Evolutionary conservation across 2,329 filamentous ascomycete genomes (phyloP).

Genomic region (Stemphylium beticola): DNA sequence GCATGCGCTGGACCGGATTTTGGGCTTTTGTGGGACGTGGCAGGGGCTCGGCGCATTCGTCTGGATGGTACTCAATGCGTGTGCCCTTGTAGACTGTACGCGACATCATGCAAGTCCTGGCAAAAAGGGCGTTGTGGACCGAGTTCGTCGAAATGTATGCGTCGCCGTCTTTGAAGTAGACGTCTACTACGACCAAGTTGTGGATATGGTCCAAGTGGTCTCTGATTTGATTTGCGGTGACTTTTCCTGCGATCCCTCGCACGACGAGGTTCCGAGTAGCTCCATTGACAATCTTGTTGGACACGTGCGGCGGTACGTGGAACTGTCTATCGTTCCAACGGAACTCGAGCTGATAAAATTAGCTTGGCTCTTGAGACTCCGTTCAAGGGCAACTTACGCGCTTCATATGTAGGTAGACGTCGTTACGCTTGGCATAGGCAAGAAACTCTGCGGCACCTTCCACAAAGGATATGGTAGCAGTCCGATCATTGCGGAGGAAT

Average conservation of each 20-base stretch:
- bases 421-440: constrained; percentile 67
- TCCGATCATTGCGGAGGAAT: constrained; percentile 66
- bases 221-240: constrained; percentile 70
- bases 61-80: constrained; percentile 72
- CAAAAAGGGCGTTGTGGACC: constrained; percentile 75
- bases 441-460: constrained; percentile 66
- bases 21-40: constrained; percentile 33
- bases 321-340: constrained; percentile 76
- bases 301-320: constrained; percentile 66
- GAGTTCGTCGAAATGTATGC: constrained; percentile 78
- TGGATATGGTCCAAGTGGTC: constrained; percentile 83
- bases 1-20: constrained; percentile 7
- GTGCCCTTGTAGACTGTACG: constrained; percentile 70
- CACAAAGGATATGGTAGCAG: constrained; percentile 73
- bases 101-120: constrained; percentile 77
- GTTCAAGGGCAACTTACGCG: constrained; percentile 59
- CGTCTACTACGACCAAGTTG: constrained; percentile 72
- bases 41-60: constrained; percentile 73
- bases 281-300: constrained; percentile 67
- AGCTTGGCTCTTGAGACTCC: background rate
- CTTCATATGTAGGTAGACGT: constrained; percentile 72
- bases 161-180: constrained; percentile 64
- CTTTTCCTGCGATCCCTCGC: constrained; percentile 59
- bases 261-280: constrained; percentile 78
- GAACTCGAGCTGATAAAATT: constrained; percentile 63